phyloP scores from a whole-genome alignment of 1,284 basidiomycete genomes.

The Anthracocystis walkeri region DNA sequence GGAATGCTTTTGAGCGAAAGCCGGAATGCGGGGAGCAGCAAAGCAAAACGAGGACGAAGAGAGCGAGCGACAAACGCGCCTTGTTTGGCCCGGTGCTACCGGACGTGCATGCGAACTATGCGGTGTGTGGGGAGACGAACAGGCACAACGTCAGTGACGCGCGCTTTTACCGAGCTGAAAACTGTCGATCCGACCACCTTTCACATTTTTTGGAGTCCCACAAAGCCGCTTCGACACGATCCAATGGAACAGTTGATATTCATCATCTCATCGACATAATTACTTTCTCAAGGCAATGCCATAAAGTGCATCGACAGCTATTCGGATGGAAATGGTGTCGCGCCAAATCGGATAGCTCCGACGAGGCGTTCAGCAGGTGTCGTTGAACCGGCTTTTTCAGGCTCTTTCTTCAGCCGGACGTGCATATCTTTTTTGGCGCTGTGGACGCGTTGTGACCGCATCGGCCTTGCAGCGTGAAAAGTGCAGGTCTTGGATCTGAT shows the following conservation, averaged over 20 bases:
- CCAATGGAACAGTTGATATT: no score
- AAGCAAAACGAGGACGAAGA: not conserved
- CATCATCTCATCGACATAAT: no score
- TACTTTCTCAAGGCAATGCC: no score
- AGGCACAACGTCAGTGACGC: constrained; percentile 1
- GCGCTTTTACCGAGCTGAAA: constrained; percentile 4
- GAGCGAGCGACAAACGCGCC: constrained; percentile 1
- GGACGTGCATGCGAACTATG: not conserved
- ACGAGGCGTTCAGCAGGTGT: not conserved
- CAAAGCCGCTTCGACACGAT: no score
- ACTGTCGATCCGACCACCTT: constrained; percentile 1
- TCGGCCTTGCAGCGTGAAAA: constrained; percentile 24
- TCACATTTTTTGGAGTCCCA: not conserved
- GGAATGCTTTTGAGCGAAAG: not conserved
- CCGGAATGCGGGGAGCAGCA: constrained; percentile 12
- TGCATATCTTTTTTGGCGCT: not conserved
- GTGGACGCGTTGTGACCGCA: constrained; percentile 27
- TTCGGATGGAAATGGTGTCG: no score
- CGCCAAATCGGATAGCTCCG: no score
- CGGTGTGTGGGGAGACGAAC: not conserved
- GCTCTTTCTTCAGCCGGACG: constrained; percentile 27
- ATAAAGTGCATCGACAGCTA: no score
- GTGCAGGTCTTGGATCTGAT: not conserved
- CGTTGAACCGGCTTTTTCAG: constrained; percentile 38
- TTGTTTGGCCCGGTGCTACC: constrained; percentile 9